A percentile compares a stretch with the other conserved stretches of the same genome.
These are phyloP conservation scores for Vinca minor DNA, from an alignment of 257 asterid species.

Conservation along the genomic window DNA sequence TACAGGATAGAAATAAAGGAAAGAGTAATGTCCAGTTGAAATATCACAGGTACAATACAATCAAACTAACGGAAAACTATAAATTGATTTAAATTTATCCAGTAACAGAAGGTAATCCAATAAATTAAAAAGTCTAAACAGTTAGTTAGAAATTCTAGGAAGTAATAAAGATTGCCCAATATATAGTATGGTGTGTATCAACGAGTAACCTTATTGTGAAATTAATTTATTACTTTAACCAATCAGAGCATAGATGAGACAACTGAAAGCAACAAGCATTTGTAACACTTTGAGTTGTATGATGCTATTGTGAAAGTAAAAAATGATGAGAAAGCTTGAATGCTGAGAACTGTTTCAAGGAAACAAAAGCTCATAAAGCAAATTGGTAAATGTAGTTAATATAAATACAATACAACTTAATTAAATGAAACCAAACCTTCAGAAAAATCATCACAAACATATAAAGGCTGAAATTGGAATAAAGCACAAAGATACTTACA, in stretches of 20 bases:
- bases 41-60: not conserved
- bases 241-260: not conserved
- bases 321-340: not conserved
- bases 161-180: too few relatives aligned
- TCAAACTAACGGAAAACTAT: not conserved
- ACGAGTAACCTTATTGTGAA: not conserved
- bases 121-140: not conserved
- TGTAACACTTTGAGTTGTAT: not conserved
- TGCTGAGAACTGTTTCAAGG: not conserved
- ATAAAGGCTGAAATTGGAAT: not conserved
- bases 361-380: not conserved
- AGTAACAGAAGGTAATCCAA: not conserved
- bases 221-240: not conserved
- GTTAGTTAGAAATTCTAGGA: not conserved
- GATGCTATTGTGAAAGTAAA: not conserved
- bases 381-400: not conserved
- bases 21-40: too few relatives aligned
- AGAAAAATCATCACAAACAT: not conserved
- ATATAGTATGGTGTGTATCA: too few relatives aligned
- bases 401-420: not conserved
- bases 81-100: not conserved
- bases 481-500: constrained; percentile 35
- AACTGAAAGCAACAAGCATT: not conserved
- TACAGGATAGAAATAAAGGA: not conserved
- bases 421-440: not conserved